Evolutionary conservation across 2,329 filamentous ascomycete genomes (phyloP).

Genomic region (Davidsoniella neocaledoniae): DNA sequence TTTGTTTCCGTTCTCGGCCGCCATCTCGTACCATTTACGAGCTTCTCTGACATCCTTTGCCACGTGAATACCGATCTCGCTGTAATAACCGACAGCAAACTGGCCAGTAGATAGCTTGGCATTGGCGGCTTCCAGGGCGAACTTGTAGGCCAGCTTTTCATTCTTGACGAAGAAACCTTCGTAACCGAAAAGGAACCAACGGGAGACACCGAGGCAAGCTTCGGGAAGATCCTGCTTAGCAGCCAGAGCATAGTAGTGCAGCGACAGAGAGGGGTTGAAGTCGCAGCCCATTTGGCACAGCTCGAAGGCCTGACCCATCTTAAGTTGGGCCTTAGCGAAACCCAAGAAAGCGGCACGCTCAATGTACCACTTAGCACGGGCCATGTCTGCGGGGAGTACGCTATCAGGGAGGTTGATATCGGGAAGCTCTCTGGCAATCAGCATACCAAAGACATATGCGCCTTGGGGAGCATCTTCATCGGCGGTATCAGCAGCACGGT

Average conservation of each 20-base stretch:
- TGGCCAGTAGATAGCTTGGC: conserved; percentile 76
- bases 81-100: conserved; percentile 93
- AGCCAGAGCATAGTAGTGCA: conserved; percentile 91
- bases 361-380: conserved; percentile 67
- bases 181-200: conserved; percentile 95
- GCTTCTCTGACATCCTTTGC: conserved; percentile 71
- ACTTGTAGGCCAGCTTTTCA: conserved; percentile 80
- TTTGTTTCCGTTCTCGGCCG: conserved; percentile 78
- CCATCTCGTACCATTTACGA: conserved; percentile 75
- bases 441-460: conserved; percentile 90
- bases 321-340: conserved; percentile 89
- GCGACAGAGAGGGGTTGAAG: conserved; percentile 78
- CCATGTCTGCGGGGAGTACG: conserved; percentile 54
- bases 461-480: conserved; percentile 96
- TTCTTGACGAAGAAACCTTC: conserved; percentile 90
- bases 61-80: conserved; percentile 89
- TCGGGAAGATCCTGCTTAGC: conserved; percentile 85
- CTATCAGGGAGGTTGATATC: conserved; percentile 65
- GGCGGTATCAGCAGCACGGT: conserved; percentile 64
- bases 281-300: conserved; percentile 86
- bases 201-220: conserved; percentile 88
- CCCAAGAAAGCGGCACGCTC: conserved; percentile 93
- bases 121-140: conserved; percentile 71
- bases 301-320: conserved; percentile 94
- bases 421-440: conserved; percentile 77